phyloP scores from a whole-genome alignment of 2,329 filamentous ascomycete genomes.

The Botrytis aclada region DNA sequence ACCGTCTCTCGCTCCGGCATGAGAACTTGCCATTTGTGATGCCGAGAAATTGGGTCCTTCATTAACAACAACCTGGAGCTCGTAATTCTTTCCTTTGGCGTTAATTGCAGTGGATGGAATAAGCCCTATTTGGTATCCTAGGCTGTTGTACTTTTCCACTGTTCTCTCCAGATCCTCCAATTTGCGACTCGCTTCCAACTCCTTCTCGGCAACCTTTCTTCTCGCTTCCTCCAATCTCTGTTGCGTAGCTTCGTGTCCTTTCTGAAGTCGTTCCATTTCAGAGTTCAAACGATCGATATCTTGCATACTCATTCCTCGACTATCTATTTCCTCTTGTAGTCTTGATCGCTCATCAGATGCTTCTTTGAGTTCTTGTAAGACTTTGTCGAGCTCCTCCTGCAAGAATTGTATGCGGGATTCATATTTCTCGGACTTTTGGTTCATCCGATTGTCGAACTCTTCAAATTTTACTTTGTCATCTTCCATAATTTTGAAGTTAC shows the following conservation, averaged over 20 bases:
- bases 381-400: slow-evolving; percentile 82
- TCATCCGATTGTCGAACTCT: slow-evolving; percentile 82
- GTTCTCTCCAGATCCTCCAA: slow-evolving; percentile 89
- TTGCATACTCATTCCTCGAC: slow-evolving; percentile 91
- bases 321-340: slow-evolving; percentile 83
- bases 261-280: slow-evolving; percentile 90
- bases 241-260: slow-evolving; percentile 74
- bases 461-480: slow-evolving; percentile 95
- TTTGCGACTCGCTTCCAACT: slow-evolving; percentile 78
- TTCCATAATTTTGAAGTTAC: slow-evolving; percentile 88
- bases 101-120: slow-evolving; percentile 83
- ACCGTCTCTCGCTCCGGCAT: slow-evolving; percentile 45
- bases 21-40: slow-evolving; percentile 47
- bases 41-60: slow-evolving; percentile 73
- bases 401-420: slow-evolving; percentile 74
- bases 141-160: slow-evolving; percentile 87
- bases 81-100: slow-evolving; percentile 79
- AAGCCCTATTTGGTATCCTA: slow-evolving; percentile 89
- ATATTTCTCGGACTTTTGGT: slow-evolving; percentile 85
- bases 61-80: slow-evolving; percentile 79
- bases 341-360: slow-evolving; percentile 77
- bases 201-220: slow-evolving; percentile 77
- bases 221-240: slow-evolving; percentile 81
- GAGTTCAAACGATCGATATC: slow-evolving; percentile 99
- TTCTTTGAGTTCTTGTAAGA: slow-evolving; percentile 69